Evolutionary conservation across 2,329 filamentous ascomycete species (phyloP), one percentile per base, ranked within the genome.

Genomic region (Trichoderma cornu-damae): DNA sequence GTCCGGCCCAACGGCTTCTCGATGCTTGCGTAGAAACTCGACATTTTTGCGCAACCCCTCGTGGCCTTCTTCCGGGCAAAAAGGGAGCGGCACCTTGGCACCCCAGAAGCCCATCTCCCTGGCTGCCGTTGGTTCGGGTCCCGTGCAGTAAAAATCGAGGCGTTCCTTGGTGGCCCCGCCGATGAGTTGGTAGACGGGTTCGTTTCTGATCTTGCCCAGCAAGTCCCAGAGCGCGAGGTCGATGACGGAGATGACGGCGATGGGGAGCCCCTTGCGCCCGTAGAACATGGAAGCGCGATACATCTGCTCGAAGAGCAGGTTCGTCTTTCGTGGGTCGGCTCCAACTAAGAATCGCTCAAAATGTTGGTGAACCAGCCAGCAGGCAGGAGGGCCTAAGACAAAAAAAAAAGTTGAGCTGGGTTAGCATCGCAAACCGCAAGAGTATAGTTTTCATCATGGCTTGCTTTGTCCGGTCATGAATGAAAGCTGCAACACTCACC

Each of bases 241-340:
- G 67, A 96, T 94, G 62, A 96, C 92, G 2, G 90, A 96, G 68
- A 96, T 96, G 67, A 95, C 87, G 53, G 92, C 92, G 9, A 93
- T 83, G 2, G 92, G 88, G 1, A 96, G 83, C 46, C 92, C 92
- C 73, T 96, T 96, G 64, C 92, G 87, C 61, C 92, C 92, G 69
- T 96, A 96, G 78, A 96, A 96, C 89, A 96, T 95, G 64, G 90
- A 95, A 2, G 82, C 89, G 60, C 91, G 86, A 78, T 96, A 96
- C 92, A 96, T 96, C 72, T 95, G 90, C 77, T 96, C 92, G 70
- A 95, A 96, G 28, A 96, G 78, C 61, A 92, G 82, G 73, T 96
- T 96, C 53, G 90, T 95, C 69, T 96, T 90, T 65, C 92, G 82
- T 9, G 91, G 91, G 71, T 96, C 92, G 65, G 89, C 86, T 40